phyloP scores from a whole-genome alignment of 148 eudicot species.

The Drosera capensis region DNA sequence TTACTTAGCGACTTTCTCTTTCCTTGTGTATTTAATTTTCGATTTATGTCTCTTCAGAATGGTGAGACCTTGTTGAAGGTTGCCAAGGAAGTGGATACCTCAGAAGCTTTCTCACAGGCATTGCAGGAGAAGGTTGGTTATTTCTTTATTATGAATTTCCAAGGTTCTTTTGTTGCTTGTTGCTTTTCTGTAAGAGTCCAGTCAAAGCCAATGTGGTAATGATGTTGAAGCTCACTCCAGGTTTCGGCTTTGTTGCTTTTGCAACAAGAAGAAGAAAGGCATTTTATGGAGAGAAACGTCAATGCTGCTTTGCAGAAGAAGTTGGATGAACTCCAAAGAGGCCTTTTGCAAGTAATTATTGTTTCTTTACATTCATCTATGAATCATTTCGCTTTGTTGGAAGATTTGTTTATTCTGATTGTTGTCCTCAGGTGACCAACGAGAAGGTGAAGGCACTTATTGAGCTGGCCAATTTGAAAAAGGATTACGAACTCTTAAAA shows the following conservation, averaged over 20 bases:
- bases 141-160: slow-evolving; percentile 2
- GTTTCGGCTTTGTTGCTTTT: slow-evolving; percentile 73
- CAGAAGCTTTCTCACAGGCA: slow-evolving; percentile 71
- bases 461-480: slow-evolving; percentile 76
- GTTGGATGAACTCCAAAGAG: slow-evolving; percentile 75
- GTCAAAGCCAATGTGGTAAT: not conserved
- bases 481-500: slow-evolving; percentile 39
- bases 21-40: not conserved
- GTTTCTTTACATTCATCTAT: too few species aligned
- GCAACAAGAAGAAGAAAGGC: slow-evolving; percentile 87
- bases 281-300: slow-evolving; percentile 66
- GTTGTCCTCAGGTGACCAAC: slow-evolving; percentile 76
- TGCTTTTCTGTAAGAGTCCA: slow-evolving; percentile 2
- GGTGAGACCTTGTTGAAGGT: slow-evolving; percentile 14
- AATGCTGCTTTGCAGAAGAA: slow-evolving; percentile 58
- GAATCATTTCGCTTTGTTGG: not conserved
- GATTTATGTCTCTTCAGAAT: slow-evolving; percentile 13
- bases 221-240: slow-evolving; percentile 20
- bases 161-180: not conserved
- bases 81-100: slow-evolving; percentile 25
- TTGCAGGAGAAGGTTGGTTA: slow-evolving; percentile 78
- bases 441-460: slow-evolving; percentile 85
- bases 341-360: slow-evolving; percentile 53
- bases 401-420: not conserved
- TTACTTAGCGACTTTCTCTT: not conserved